Base-by-base conservation (phyloP, 1,284 basidiomycete species). In the Microbotryomycetes sp. region DNA sequence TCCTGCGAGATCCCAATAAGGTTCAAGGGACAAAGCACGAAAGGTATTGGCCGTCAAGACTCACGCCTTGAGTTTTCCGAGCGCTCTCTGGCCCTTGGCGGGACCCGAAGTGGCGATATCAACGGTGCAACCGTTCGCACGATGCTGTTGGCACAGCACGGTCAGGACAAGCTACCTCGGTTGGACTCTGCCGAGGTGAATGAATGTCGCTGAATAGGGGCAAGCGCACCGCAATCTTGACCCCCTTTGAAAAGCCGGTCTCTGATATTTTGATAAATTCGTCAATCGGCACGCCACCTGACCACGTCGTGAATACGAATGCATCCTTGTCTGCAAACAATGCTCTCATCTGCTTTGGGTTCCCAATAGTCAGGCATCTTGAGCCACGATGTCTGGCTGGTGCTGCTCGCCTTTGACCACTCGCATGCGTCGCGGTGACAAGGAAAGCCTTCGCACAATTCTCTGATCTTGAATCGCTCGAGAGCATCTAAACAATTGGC, bases 271-370 rank as follows among this genome's bases (percentile, higher is more conserved):
- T 54, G 59, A 73, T 73, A 27, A 74, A 74, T 46, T 73, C 67
- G 49, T 74, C 69, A 29, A 74, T 68, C 24, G 72, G 73, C 1
- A 70, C 70, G 21, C 71, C 71, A 28, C 71, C 71, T 2, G 64
- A 68, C 73, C 73, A 74, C 4, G 73, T 74, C 7, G 73, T 74
- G 57, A 73, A 74, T 7, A 73, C 73, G 54, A 57, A 66, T 2
- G 72, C 72, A 9, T 72, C 70, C 18, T 73, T 63, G 1, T 62
- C 62, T 5, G 71, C 70, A 27, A 74, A 74, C n/a, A 74, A 61
- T 5, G 70, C 66, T 21, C 65, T 24, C 60, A 73, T 66, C 62
- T 71, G 54, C 11, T 13, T 6, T 68, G 15, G 59, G 11, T 26
- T 15, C 4, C 4, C 27, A 30, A 16, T n/a, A 23, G 28, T 49